A percentile compares a stretch with the other conserved stretches of the same genome.
phyloP scores from a whole-genome alignment of 2,329 filamentous ascomycete species.

The Didymella pomorum region DNA sequence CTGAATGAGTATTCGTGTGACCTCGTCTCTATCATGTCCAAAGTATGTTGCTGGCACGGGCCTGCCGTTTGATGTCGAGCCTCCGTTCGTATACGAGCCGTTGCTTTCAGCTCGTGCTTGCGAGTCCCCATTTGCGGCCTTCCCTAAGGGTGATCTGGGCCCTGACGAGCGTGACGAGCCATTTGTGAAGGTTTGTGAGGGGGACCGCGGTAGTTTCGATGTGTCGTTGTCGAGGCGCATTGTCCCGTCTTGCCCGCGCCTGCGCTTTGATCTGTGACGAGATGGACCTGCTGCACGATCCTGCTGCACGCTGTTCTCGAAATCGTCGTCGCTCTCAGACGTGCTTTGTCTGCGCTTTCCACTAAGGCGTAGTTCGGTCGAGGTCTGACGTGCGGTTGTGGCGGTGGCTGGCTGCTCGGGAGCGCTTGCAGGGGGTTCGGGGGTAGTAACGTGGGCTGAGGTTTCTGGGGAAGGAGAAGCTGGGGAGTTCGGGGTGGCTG shows the following conservation, averaged over 20 bases:
- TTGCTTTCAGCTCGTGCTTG: slow-evolving; percentile 52
- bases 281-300: slow-evolving; percentile 42
- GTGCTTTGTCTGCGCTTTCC: slow-evolving; percentile 47
- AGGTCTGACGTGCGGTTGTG: slow-evolving; percentile 23
- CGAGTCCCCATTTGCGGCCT: slow-evolving; percentile 53
- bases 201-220: slow-evolving; percentile 48
- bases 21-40: slow-evolving; percentile 90
- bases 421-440: slow-evolving; percentile 26
- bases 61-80: slow-evolving; percentile 42
- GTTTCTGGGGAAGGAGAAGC: slow-evolving; percentile 53
- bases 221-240: slow-evolving; percentile 56
- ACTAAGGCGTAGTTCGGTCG: slow-evolving; percentile 24
- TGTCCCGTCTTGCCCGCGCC: slow-evolving; percentile 52
- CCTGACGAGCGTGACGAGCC: slow-evolving; percentile 50
- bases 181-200: slow-evolving; percentile 50
- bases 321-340: slow-evolving; percentile 40
- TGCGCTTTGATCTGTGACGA: slow-evolving; percentile 53
- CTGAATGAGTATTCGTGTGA: slow-evolving; percentile 91
- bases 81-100: slow-evolving; percentile 55
- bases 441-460: slow-evolving; percentile 44
- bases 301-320: slow-evolving; percentile 30
- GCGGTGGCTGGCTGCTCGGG: slow-evolving; percentile 27
- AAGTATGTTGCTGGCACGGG: slow-evolving; percentile 65
- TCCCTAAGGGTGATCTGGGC: slow-evolving; percentile 43
- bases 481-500: slow-evolving; percentile 65